Conservation (phyloP, 2,329 filamentous ascomycete species). For the Anthostomella pinea region DNA sequence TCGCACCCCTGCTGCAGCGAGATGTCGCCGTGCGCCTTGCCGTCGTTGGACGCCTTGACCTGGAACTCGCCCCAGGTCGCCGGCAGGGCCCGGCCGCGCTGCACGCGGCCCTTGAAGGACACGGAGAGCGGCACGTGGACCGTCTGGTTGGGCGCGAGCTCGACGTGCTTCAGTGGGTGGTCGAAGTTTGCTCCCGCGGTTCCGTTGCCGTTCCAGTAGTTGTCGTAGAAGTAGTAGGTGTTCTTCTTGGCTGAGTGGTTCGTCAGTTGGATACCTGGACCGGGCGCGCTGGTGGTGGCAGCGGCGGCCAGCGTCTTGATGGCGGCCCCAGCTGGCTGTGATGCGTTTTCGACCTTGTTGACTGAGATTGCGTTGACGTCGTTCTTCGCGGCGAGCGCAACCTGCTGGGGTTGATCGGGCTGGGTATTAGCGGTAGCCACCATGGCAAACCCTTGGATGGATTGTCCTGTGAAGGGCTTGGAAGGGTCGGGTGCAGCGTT, state of each 20-base stretch:
- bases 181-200: slow-evolving; percentile 39
- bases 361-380: slow-evolving; percentile 6
- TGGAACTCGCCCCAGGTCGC: slow-evolving; percentile 41
- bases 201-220: slow-evolving; percentile 40
- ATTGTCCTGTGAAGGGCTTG: slow-evolving; percentile 19
- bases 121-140: slow-evolving; percentile 30
- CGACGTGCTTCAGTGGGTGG: slow-evolving; percentile 34
- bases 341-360: not conserved
- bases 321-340: not conserved
- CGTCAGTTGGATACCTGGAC: slow-evolving; percentile 36
- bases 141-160: slow-evolving; percentile 29
- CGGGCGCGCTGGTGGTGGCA: slow-evolving; percentile 15
- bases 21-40: slow-evolving; percentile 37
- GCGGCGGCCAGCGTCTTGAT: slow-evolving; percentile 4
- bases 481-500: slow-evolving; percentile 23
- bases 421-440: too few species aligned
- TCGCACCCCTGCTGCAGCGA: slow-evolving; percentile 37
- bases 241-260: slow-evolving; percentile 33
- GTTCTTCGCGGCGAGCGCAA: too few species aligned
- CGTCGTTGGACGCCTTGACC: slow-evolving; percentile 34
- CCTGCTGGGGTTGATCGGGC: too few species aligned
- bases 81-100: slow-evolving; percentile 35
- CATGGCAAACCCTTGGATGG: slow-evolving; percentile 8
- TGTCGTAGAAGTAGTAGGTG: slow-evolving; percentile 40
- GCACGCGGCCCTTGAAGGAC: slow-evolving; percentile 40